phyloP scores from a whole-genome alignment of 2,329 filamentous ascomycete species.

The Xylariales sp. region DNA sequence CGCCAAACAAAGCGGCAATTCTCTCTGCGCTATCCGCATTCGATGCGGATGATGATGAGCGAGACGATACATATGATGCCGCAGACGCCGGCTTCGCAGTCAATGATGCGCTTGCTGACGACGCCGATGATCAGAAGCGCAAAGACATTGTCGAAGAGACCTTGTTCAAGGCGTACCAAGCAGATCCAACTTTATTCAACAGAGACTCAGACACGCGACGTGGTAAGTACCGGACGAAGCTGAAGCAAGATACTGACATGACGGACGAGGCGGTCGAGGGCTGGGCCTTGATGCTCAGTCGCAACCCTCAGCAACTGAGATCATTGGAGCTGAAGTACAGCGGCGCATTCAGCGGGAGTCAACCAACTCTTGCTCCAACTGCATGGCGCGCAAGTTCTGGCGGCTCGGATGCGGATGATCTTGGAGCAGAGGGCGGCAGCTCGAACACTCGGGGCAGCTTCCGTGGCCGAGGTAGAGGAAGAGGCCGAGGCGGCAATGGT shows the following conservation, averaged over 20 bases:
- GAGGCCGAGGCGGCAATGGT: constrained; percentile 44
- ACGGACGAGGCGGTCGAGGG: constrained; percentile 92
- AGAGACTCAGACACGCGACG: constrained; percentile 68
- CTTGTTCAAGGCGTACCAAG: constrained; percentile 69
- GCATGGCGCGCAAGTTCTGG: constrained; percentile 55
- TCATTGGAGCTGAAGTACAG: constrained; percentile 67
- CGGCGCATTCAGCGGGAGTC: constrained; percentile 57
- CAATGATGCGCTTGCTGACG: constrained; percentile 60
- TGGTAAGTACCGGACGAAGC: constrained; percentile 52
- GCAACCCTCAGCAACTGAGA: constrained; percentile 65
- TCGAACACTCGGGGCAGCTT: constrained; percentile 34
- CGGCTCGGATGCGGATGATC: constrained; percentile 54
- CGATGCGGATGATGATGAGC: constrained; percentile 91
- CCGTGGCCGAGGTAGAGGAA: constrained; percentile 40
- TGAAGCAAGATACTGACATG: constrained; percentile 78
- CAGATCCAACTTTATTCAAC: constrained; percentile 60
- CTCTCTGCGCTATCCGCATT: constrained; percentile 83
- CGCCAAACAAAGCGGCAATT: constrained; percentile 78
- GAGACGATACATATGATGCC: constrained; percentile 93
- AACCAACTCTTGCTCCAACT: constrained; percentile 60
- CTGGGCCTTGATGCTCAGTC: constrained; percentile 80
- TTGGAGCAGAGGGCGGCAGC: constrained; percentile 38
- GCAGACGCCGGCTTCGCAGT: constrained; percentile 88
- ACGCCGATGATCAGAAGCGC: constrained; percentile 37
- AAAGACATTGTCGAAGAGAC: constrained; percentile 60